A percentile compares a stretch with the other conserved stretches of the same genome.
Evolutionary conservation across 2,329 filamentous ascomycete genomes (phyloP).

Genomic region (Magnaporthiopsis poae): DNA sequence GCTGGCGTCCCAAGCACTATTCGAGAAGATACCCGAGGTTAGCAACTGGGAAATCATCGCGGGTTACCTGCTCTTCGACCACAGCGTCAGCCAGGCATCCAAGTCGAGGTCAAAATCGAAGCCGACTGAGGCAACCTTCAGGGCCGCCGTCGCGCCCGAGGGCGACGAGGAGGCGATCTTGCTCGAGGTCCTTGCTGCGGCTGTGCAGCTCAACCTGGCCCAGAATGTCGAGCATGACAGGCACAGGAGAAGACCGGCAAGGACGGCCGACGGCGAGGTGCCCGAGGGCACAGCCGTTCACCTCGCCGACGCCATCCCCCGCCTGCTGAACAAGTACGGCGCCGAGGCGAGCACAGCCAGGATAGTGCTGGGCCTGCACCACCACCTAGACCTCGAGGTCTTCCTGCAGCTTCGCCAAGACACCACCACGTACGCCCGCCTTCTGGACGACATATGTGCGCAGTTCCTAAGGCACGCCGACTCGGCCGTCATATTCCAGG

Average conservation of each 20-base stretch:
- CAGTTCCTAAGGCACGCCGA: conserved; percentile 92
- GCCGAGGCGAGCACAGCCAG: conserved; percentile 80
- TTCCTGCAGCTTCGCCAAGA: conserved; percentile 86
- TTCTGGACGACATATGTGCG: conserved; percentile 84
- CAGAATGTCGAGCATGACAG: conserved; percentile 55
- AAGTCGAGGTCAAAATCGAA: conserved; percentile 23
- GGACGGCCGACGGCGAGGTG: conserved; percentile 56
- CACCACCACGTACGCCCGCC: conserved; percentile 63
- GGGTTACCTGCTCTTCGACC: conserved; percentile 85
- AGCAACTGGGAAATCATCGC: conserved; percentile 80
- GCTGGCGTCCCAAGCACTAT: conserved; percentile 75
- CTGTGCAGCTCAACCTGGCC: conserved; percentile 64
- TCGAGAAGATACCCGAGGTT: conserved; percentile 70
- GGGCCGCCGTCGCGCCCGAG: conserved; percentile 61
- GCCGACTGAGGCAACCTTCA: conserved; percentile 51
- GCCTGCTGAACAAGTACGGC: conserved; percentile 83
- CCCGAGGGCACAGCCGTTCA: conserved; percentile 71
- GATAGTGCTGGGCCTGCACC: conserved; percentile 74
- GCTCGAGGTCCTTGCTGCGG: conserved; percentile 74
- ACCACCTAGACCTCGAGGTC: conserved; percentile 74
- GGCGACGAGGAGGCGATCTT: conserved; percentile 74
- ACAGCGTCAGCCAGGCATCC: conserved; percentile 55
- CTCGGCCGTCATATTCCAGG: conserved; percentile 73
- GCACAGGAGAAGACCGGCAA: conserved; percentile 46
- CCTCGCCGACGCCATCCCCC: conserved; percentile 70